These are phyloP conservation scores for Ophiostoma novo-ulmi DNA, from an alignment of 2,329 filamentous ascomycete species.

Conservation along the genomic window DNA sequence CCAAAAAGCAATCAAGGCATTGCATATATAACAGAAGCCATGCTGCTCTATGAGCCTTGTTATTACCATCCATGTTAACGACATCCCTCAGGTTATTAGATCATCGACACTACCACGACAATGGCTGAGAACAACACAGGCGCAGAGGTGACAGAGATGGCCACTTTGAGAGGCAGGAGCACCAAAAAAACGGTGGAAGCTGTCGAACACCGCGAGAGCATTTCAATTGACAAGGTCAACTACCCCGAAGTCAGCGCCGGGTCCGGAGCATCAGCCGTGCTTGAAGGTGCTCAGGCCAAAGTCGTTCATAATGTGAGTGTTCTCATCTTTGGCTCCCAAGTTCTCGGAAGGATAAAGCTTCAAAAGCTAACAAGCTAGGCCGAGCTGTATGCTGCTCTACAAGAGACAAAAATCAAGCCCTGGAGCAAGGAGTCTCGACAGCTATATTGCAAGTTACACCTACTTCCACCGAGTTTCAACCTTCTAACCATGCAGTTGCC, in stretches of 20 bases:
- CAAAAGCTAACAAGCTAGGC: conserved; percentile 32
- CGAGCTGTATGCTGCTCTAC: conserved; percentile 36
- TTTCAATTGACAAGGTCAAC: not conserved
- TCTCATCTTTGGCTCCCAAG: not conserved
- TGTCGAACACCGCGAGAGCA: not conserved
- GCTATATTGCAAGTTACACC: conserved; percentile 37
- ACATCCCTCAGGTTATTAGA: not conserved
- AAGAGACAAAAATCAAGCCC: conserved; percentile 21
- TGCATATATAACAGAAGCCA: not conserved
- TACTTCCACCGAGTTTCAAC: not conserved
- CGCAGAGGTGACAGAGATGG: not conserved
- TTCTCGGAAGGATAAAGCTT: too few relatives aligned
- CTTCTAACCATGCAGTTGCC: not conserved
- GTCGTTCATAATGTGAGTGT: not conserved
- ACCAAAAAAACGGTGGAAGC: not conserved
- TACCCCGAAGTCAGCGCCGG: not conserved
- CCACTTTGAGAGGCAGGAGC: not conserved
- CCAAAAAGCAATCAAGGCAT: too few relatives aligned
- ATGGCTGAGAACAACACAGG: not conserved
- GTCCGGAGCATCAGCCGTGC: not conserved
- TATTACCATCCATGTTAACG: not conserved
- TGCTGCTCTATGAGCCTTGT: not conserved
- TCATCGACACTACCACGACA: not conserved
- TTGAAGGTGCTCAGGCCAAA: not conserved
- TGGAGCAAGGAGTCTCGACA: conserved; percentile 24